Conservation (phyloP, 106 monocot species). For the Dendrobium officinale region DNA sequence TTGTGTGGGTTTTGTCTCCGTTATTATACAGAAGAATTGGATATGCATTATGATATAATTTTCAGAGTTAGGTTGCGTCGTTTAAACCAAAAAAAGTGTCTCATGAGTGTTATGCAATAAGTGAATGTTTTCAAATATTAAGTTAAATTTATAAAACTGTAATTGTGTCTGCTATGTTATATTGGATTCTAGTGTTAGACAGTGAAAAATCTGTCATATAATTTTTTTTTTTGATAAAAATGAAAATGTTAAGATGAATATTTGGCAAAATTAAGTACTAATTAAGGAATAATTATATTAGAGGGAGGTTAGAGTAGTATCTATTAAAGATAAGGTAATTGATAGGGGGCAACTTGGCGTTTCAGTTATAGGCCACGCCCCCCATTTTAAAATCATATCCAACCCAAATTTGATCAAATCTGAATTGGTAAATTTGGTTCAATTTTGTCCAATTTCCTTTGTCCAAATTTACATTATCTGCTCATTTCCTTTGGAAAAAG, state of each 20-base stretch:
- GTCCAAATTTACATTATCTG: no score
- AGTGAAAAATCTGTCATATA: background rate
- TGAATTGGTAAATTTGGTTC: background rate
- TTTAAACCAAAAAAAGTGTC: background rate
- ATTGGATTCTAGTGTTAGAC: background rate
- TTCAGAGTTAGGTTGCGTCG: background rate
- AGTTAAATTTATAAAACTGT: background rate
- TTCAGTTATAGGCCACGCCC: background rate
- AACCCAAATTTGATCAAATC: background rate
- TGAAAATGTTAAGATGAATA: background rate
- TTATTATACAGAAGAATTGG: background rate
- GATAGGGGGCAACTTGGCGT: background rate
- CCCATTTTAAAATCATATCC: background rate
- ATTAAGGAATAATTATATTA: background rate
- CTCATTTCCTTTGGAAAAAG: no score
- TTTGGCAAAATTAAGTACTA: background rate
- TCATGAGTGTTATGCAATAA: background rate
- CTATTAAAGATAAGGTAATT: background rate
- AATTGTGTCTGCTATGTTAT: background rate
- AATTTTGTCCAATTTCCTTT: background rate
- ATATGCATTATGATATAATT: background rate
- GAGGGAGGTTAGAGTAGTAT: background rate
- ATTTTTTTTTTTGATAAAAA: background rate
- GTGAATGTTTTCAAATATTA: background rate
- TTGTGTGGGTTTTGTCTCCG: background rate